phyloP scores from a whole-genome alignment of 306 rosid species.

The Argentina anserina region DNA sequence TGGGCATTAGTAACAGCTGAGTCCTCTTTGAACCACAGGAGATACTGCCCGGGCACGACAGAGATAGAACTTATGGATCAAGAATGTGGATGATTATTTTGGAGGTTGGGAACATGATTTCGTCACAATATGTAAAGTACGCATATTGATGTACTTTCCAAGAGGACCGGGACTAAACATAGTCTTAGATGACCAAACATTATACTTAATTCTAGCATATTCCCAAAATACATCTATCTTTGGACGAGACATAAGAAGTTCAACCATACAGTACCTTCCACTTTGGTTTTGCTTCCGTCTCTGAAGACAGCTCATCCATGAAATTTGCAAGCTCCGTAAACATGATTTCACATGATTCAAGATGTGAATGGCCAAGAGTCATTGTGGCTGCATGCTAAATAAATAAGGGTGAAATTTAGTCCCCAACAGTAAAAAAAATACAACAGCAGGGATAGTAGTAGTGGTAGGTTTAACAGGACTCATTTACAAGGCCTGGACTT shows the following conservation, averaged over 20 bases:
- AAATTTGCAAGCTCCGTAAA: slow-evolving; percentile 86
- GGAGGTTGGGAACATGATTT: neutral
- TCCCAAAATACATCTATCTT: neutral
- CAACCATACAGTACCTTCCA: slow-evolving; percentile 72
- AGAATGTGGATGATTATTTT: neutral
- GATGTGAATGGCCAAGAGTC: slow-evolving; percentile 98
- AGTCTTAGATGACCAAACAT: neutral
- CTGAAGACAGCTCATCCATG: slow-evolving; percentile 81
- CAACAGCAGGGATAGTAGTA: no score
- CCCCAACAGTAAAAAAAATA: slow-evolving; percentile 5
- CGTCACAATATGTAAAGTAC: neutral
- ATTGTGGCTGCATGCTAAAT: slow-evolving; percentile 92
- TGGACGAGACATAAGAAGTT: slow-evolving; percentile 18
- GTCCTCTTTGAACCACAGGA: no score
- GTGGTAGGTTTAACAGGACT: neutral
- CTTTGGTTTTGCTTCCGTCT: slow-evolving; percentile 90
- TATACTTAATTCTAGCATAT: neutral
- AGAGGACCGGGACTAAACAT: neutral
- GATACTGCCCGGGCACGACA: no score
- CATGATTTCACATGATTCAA: slow-evolving; percentile 91
- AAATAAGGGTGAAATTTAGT: slow-evolving; percentile 24
- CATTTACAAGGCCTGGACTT: neutral
- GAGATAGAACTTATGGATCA: neutral
- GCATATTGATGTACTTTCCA: neutral
- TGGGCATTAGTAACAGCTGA: no score